Conservation (phyloP, 345 rosid genomes). For the Eucalyptus sp. region DNA sequence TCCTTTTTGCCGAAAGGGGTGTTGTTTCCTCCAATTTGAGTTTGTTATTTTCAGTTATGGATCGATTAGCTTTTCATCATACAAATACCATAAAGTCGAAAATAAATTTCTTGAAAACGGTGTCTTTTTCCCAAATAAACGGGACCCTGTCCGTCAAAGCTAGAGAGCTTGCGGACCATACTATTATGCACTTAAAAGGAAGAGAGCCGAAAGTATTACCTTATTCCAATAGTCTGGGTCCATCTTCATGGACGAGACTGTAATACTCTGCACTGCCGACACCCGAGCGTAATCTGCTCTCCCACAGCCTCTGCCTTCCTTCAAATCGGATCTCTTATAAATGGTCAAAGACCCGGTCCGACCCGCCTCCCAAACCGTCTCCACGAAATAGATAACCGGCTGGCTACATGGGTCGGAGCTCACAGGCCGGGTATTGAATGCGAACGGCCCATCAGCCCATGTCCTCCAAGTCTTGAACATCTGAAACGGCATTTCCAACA, state of each 20-base stretch:
- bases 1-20: not conserved
- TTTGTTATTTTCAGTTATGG: not conserved
- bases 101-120: not conserved
- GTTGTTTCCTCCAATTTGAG: not conserved
- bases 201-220: constrained; percentile 14
- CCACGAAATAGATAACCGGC: constrained; percentile 50
- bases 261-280: constrained; percentile 25
- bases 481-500: constrained; percentile 42
- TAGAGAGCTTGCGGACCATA: not conserved
- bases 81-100: not conserved
- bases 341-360: constrained; percentile 31
- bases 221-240: constrained; percentile 52
- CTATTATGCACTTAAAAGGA: not conserved
- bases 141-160: not conserved
- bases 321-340: constrained; percentile 13
- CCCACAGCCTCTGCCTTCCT: constrained; percentile 20
- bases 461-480: constrained; percentile 78
- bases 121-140: too few relatives aligned
- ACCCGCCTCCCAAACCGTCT: constrained; percentile 29
- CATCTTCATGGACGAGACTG: constrained; percentile 45
- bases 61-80: not conserved
- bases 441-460: constrained; percentile 51
- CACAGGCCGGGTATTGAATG: constrained; percentile 49
- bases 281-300: constrained; percentile 10
- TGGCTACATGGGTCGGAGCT: constrained; percentile 31